Percentiles rank a stretch among this genome's conserved stretches.
Conservation (phyloP, 257 asterid genomes). For the Nicotiana tabacum region DNA sequence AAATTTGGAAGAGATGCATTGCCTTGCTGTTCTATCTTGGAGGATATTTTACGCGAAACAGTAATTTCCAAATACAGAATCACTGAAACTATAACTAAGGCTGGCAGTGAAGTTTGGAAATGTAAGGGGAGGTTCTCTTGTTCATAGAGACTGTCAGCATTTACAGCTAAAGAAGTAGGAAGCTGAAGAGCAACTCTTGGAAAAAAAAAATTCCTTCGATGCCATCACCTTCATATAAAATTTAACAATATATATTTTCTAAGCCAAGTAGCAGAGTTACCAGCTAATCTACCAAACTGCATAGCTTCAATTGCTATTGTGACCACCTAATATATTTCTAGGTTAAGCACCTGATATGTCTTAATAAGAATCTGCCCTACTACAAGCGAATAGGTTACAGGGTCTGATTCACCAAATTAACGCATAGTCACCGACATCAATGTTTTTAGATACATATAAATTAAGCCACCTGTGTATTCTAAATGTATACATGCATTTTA, state of each 20-base stretch:
- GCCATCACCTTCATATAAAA: not conserved
- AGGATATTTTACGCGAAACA: not conserved
- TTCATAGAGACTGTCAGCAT: not conserved
- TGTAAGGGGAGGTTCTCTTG: not conserved
- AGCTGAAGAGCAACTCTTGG: not conserved
- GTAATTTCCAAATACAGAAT: not conserved
- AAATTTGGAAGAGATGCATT: not conserved
- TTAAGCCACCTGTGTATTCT: not conserved
- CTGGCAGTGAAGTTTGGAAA: not conserved
- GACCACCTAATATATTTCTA: not conserved
- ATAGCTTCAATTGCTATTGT: not conserved
- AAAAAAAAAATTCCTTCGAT: not conserved
- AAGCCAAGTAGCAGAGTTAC: not conserved
- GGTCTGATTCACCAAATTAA: not conserved
- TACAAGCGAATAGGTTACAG: not conserved
- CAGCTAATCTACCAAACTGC: not conserved
- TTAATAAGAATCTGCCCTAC: not conserved
- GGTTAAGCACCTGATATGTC: not conserved
- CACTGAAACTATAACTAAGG: not conserved
- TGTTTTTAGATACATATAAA: not conserved
- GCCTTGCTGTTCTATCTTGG: not conserved
- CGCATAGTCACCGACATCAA: not conserved
- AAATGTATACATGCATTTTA: not conserved
- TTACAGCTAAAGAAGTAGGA: not conserved
- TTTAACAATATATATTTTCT: not conserved